phyloP scores from a whole-genome alignment of 805 yeast genomes.

The Yarrowia sp. region DNA sequence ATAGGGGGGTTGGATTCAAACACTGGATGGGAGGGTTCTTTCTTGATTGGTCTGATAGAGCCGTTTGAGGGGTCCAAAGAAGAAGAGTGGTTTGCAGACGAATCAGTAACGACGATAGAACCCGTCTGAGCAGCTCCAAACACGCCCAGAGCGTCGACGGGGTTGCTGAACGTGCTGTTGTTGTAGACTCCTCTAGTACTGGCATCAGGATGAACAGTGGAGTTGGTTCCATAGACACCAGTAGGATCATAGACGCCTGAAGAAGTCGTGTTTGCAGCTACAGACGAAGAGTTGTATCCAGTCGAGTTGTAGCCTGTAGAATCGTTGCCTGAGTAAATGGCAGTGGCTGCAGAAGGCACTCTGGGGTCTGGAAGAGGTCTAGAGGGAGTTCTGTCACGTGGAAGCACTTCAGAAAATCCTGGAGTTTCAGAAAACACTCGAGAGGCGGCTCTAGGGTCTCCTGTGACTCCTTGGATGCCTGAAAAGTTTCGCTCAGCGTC shows the following conservation, averaged over 20 bases:
- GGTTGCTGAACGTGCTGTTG: neutral
- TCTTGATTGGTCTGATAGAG: conserved; percentile 14
- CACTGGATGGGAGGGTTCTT: conserved; percentile 11
- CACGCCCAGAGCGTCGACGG: conserved; percentile 1
- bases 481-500: neutral
- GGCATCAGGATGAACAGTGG: neutral
- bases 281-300: neutral
- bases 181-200: neutral
- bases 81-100: neutral
- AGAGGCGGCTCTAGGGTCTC: neutral
- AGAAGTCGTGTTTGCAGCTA: conserved; percentile 8
- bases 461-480: conserved; percentile 1
- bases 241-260: conserved; percentile 4
- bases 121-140: neutral
- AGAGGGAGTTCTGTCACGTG: neutral
- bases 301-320: neutral
- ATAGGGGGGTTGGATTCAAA: neutral
- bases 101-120: neutral
- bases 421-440: neutral
- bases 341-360: neutral
- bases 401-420: neutral
- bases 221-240: neutral
- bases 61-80: conserved; percentile 1
- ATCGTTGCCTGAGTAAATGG: conserved; percentile 2
- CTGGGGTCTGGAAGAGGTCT: conserved; percentile 2